These are phyloP conservation scores for Acacia crassicarpa DNA, from an alignment of 306 rosid species.

Conservation along the genomic window DNA sequence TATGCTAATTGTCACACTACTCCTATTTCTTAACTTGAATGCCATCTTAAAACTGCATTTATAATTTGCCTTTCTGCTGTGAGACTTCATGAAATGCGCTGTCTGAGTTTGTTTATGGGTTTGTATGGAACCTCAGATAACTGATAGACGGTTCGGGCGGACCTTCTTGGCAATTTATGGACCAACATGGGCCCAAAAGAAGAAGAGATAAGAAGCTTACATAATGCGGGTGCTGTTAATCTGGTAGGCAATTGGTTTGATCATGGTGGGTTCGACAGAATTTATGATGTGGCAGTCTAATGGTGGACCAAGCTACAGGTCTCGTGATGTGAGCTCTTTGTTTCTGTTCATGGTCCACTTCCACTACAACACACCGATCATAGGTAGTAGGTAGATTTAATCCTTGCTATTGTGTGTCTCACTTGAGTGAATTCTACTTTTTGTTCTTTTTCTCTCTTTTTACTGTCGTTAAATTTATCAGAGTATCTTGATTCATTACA, in stretches of 20 bases:
- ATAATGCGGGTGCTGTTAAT: constrained; percentile 31
- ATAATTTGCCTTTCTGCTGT: constrained; percentile 14
- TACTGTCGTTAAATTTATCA: not conserved
- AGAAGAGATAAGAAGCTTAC: constrained; percentile 47
- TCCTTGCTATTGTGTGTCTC: not conserved
- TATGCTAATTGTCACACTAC: not conserved
- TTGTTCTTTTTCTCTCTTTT: not conserved
- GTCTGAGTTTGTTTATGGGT: constrained; percentile 26
- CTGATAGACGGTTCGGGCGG: constrained; percentile 84
- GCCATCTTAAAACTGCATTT: not conserved
- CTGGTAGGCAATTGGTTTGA: constrained; percentile 24
- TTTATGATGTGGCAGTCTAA: constrained; percentile 9
- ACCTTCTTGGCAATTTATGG: constrained; percentile 88
- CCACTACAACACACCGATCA: not conserved
- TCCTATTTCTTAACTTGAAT: not conserved
- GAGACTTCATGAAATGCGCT: constrained; percentile 6
- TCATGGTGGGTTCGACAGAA: constrained; percentile 19
- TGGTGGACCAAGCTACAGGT: constrained; percentile 21
- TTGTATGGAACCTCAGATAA: constrained; percentile 60
- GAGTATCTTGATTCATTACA: not conserved
- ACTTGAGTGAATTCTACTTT: not conserved
- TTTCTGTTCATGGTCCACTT: not conserved
- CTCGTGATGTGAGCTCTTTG: not conserved
- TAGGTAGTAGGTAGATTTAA: not conserved
- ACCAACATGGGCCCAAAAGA: constrained; percentile 92